Conservation (phyloP, 106 monocot species). For the Phalaenopsis equestris region DNA sequence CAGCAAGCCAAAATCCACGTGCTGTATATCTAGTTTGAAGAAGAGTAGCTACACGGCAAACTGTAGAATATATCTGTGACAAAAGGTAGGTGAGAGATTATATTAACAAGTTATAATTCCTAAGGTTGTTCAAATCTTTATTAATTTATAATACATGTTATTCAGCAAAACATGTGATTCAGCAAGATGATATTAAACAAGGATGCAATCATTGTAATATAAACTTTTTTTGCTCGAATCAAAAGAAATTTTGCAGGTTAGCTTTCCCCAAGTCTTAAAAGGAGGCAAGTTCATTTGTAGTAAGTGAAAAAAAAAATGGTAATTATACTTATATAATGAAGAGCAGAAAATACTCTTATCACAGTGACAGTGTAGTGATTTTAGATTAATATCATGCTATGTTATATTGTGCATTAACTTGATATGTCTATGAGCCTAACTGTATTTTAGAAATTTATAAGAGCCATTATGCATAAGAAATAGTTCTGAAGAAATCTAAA, state of each 20-base stretch:
- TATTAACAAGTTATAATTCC: not conserved
- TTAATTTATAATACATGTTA: not conserved
- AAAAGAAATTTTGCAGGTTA: not conserved
- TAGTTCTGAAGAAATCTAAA: too few species aligned
- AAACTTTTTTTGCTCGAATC: not conserved
- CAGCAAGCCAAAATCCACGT: constrained; percentile 84
- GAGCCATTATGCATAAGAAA: too few species aligned
- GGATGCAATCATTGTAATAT: not conserved
- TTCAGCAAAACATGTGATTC: not conserved
- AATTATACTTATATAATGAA: too few species aligned
- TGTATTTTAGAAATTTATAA: too few species aligned
- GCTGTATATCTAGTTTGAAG: constrained; percentile 89
- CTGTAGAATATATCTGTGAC: constrained; percentile 66
- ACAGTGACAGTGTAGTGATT: too few species aligned
- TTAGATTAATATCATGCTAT: too few species aligned
- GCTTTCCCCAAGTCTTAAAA: not conserved
- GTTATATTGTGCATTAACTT: too few species aligned
- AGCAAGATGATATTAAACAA: not conserved
- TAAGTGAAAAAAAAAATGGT: not conserved
- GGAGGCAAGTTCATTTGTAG: not conserved
- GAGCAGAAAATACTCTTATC: too few species aligned
- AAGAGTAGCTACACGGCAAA: constrained; percentile 78
- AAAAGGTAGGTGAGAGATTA: not conserved
- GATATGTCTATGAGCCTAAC: too few species aligned
- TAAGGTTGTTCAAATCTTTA: not conserved